Conservation (phyloP, 148 eudicot genomes). For the Vaccinium macrocarpon region DNA sequence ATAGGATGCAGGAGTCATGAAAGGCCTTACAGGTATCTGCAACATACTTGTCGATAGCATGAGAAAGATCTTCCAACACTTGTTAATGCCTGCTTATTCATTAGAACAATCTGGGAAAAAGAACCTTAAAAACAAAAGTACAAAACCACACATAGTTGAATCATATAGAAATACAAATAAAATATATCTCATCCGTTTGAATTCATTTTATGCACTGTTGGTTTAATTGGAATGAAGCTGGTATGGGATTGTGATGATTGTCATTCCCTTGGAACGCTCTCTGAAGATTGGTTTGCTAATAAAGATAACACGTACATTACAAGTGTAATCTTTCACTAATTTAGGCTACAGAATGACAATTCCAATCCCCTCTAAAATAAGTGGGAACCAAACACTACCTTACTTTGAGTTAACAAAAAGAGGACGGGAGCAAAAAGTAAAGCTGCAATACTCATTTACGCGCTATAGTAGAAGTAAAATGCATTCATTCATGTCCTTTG, state of each 20-base stretch:
- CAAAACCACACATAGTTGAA: background rate
- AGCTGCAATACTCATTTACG: background rate
- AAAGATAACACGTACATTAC: background rate
- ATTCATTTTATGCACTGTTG: background rate
- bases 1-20: background rate
- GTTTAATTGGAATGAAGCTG: background rate
- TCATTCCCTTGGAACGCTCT: background rate
- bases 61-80: background rate
- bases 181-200: background rate
- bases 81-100: background rate
- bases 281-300: too few relatives aligned
- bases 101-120: background rate
- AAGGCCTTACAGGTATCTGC: background rate
- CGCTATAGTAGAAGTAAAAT: background rate
- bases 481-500: slow-evolving; percentile 11
- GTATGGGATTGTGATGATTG: background rate
- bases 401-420: background rate
- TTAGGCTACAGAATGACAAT: background rate
- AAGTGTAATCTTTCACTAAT: background rate
- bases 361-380: background rate
- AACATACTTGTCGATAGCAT: background rate
- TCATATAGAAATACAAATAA: background rate
- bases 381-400: background rate
- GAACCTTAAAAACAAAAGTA: slow-evolving; percentile 1
- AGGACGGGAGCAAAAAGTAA: background rate